Base-by-base conservation (phyloP, 441 rosid genomes). In the Gossypium schwendimanii region DNA sequence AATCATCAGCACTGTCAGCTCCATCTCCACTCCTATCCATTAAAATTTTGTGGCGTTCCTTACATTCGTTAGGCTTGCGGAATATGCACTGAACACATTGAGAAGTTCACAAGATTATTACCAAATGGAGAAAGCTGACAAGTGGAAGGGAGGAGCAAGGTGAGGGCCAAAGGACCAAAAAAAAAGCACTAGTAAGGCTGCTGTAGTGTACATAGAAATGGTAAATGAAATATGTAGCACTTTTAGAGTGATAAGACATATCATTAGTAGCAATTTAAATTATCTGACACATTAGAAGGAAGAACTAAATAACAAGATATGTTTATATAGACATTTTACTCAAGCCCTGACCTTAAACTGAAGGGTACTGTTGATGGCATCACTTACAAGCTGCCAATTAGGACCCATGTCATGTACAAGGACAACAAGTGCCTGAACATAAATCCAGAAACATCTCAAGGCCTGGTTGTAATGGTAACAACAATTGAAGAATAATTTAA, bases 341-440 rank as follows among this genome's bases (percentile, higher is more conserved):
- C 71, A 74, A 24, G 52, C 53, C 75, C 75, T 81, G 73, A 91
- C 99, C 97, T 97, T 92, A 58, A 94, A 90, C 71, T 94, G 94
- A 81, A 92, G 86, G 69, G 92, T 85, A 80, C 87, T 87, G 79
- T 92, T 97, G 81, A 97, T 84, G 63, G 97, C 97, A 84, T 97
- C 99, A 80, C 99, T 92, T 57, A 97, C 90, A 82, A 97, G 97
- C 89, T 91, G 98, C 99, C 99, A 97, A 73, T 92, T 92, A 47
- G 97, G 99, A 76, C 99, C 99, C 98, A 97, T 85, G 76, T 97
- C 99, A 80, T 97, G 99, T 57, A 97, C 98, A 77, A 97, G 94
- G 77, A 94, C 99, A 67, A 97, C 97, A 78, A 97, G 99, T 57
- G 99, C 99, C 99, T 97, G 75, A 53, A 75, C 41, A 77, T 63